Base-by-base conservation (phyloP, 768 basidiomycete species). In the Gautieria morchelliformis region DNA sequence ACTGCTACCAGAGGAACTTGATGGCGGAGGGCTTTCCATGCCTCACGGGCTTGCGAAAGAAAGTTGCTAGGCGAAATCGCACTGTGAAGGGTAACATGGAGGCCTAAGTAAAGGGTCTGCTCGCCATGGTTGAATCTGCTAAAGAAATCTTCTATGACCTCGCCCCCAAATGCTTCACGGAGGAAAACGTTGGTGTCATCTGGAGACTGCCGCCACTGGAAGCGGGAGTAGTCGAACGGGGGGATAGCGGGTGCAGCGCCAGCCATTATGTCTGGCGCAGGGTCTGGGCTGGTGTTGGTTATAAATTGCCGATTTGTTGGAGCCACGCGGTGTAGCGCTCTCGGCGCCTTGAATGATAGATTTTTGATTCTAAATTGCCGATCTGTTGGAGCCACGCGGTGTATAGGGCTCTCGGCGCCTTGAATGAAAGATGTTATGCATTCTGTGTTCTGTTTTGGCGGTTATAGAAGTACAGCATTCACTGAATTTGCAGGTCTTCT, bases 61-160 rank as follows among this genome's bases (percentile, higher is more conserved):
- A 68, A 40, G 24, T 24, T 27, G 1, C 32, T 19, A 4, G 52
- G 20, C 17, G 62, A 39, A 4, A 54, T 24, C 11, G 60, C 58
- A 5, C 30, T 15, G 14, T 44, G 32, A 22, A 66, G 30, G 14
- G 62, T 61, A 22, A 63, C 49, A 19, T 63, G 30, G 11, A 62
- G 47, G 14, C 52, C 65, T 24, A 67, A 52, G 58, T 64, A 66
- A 3, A 68, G 51, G 50, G 60, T 66, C 54, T 64, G 65, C 39
- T 66, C 58, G 52, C 67, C 67, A 24, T 65, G 48, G 33, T 56
- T 58, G 47, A 52, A 63, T 12, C 66, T 56, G 55, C 63, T 62
- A 9, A 39, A 57, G 6, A 62, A 24, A 39, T 66, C 66, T 42
- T 67, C 57, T 17, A 54, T 52, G 12, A 60, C 46, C 56, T 68